Evolutionary conservation across 1,284 basidiomycete genomes (phyloP).

Genomic region (Pascua sp.): DNA sequence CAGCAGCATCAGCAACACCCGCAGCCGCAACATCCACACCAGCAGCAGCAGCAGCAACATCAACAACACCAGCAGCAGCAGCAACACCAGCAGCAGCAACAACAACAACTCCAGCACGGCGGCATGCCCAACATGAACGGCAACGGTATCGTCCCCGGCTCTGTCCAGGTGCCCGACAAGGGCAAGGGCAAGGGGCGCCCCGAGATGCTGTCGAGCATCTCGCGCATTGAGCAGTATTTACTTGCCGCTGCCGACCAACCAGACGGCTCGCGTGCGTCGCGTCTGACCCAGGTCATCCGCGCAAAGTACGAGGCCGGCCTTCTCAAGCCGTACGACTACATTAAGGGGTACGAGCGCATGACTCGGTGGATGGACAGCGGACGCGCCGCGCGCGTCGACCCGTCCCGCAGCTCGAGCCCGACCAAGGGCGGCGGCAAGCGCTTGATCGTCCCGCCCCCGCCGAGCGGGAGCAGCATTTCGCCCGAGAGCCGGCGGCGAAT

Average conservation of each 20-base stretch:
- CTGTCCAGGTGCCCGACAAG: not conserved
- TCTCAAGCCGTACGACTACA: slow-evolving; percentile 93
- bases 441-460: slow-evolving; percentile 11
- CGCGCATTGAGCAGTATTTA: slow-evolving; percentile 60
- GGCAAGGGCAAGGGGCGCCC: slow-evolving; percentile 18
- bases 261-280: slow-evolving; percentile 82
- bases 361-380: slow-evolving; percentile 84
- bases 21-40: not conserved
- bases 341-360: slow-evolving; percentile 84
- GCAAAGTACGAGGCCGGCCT: slow-evolving; percentile 96
- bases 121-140: not conserved
- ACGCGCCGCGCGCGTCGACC: slow-evolving; percentile 53
- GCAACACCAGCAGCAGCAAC: not conserved
- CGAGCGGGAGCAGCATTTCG: slow-evolving; percentile 55
- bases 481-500: slow-evolving; percentile 86
- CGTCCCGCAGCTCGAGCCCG: slow-evolving; percentile 8
- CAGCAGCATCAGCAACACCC: not conserved
- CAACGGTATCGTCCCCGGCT: not conserved
- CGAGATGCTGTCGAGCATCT: slow-evolving; percentile 20
- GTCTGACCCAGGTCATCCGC: slow-evolving; percentile 85
- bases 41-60: not conserved
- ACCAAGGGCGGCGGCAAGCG: slow-evolving; percentile 7
- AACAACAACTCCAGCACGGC: not conserved
- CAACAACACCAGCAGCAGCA: slow-evolving; percentile 4
- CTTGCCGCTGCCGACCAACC: slow-evolving; percentile 94